phyloP scores from a whole-genome alignment of 2,329 filamentous ascomycete genomes.

The Emericellopsis cladophorae region DNA sequence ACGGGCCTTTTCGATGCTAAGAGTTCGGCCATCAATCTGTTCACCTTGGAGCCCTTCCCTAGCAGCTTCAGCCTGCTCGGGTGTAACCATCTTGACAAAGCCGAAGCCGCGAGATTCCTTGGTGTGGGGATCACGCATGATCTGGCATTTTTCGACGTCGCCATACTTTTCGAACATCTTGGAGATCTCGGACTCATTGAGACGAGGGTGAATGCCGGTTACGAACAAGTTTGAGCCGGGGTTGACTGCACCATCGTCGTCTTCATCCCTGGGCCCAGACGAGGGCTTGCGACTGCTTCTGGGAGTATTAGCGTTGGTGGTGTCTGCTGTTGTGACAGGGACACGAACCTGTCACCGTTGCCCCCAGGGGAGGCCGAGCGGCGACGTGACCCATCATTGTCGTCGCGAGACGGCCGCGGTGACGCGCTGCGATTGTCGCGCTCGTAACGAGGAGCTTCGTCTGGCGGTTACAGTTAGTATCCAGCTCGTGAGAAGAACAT shows the following conservation, averaged over 20 bases:
- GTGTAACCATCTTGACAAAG: slow-evolving; percentile 97
- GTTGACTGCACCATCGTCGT: slow-evolving; percentile 74
- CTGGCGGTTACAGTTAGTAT: slow-evolving; percentile 19
- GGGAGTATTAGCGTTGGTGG: neutral
- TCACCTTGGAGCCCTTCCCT: slow-evolving; percentile 95
- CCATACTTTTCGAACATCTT: slow-evolving; percentile 98
- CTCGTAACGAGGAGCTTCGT: slow-evolving; percentile 54
- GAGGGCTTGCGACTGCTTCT: slow-evolving; percentile 34
- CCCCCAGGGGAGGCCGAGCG: slow-evolving; percentile 49
- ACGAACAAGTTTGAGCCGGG: slow-evolving; percentile 98
- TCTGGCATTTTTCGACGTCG: slow-evolving; percentile 97
- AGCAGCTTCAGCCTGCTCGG: slow-evolving; percentile 90
- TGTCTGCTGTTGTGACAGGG: slow-evolving; percentile 12
- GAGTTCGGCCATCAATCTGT: slow-evolving; percentile 82
- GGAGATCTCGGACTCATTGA: slow-evolving; percentile 80
- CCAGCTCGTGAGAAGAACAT: neutral
- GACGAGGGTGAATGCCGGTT: slow-evolving; percentile 89
- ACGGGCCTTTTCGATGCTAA: slow-evolving; percentile 98
- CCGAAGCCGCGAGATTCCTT: slow-evolving; percentile 98
- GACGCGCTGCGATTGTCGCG: slow-evolving; percentile 55
- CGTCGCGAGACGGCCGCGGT: slow-evolving; percentile 47
- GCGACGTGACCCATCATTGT: slow-evolving; percentile 44
- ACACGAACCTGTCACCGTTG: slow-evolving; percentile 25
- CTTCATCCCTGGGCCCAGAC: slow-evolving; percentile 35
- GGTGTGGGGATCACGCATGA: slow-evolving; percentile 97